Evolutionary conservation across 768 basidiomycete genomes (phyloP), one percentile per base, ranked within the genome.

Genomic region (Multifurca ochricompacta): DNA sequence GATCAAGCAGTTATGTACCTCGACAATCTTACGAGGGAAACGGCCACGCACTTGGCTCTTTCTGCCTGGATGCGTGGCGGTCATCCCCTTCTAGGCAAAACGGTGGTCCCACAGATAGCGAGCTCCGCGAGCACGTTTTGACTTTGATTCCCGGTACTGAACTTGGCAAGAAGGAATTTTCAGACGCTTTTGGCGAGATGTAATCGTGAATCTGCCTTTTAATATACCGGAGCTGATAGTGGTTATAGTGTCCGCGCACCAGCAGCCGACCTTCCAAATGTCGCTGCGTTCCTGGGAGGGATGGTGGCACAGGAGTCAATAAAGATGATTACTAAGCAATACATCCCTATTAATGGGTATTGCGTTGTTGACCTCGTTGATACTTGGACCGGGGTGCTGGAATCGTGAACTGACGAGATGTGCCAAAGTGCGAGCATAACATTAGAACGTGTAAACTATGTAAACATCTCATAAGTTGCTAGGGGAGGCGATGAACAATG

Each of bases 271-370:
- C 71, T 98, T 3, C 95, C 95, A 6, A 98, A 93, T 60, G 93
- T 85, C 2, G 91, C 95, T 0, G 94, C 94, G 2, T 82, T 98
- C 64, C 73, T 97, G 0, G 96, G 96, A 1, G 96, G 96, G 2
- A 69, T 98, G 32, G 85, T 97, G 18, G 92, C 94, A 23, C 96
- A 99, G 63, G 96, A 99, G 66, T 83, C 84, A 6, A 98, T 98
- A 76, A 98, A 99, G 77, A 77, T 98, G 71, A 85, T 95, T 63
- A 99, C 95, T 53, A 83, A 82, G 63, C 96, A 99, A 69, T 99
- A 99, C 66, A 78, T 94, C 13, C 94, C 96, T 7, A 78, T 95
- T 59, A 81, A 85, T 57, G 89, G 91, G 13, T 85, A 85, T 60
- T 89, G 87, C 62, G 76, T 91, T 21, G 73, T 95, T 44, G 93